Evolutionary conservation across 192 early-diverging fungal genomes (phyloP), one percentile per base, ranked within the genome.

Genomic region (Coemansia nantahalensis): DNA sequence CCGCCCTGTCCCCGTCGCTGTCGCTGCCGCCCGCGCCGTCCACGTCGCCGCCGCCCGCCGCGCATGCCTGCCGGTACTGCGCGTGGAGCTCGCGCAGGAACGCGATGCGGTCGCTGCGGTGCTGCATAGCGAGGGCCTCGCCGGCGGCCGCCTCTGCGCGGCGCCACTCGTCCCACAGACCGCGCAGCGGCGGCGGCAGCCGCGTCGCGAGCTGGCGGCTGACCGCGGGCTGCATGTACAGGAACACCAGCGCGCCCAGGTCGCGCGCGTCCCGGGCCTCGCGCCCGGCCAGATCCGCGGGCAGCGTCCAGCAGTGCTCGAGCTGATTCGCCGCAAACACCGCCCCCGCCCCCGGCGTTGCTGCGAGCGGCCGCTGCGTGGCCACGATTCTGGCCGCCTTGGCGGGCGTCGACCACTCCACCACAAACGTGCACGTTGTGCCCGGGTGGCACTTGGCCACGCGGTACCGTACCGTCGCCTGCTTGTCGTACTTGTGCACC

Each of bases 101-200:
- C 22, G 6, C 51, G 7, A 33, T 35, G 17, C 63, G 54, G 32
- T 19, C 39, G 0, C 24, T 38, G 1, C 16, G 36, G 8, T 8
- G 31, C 32, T 39, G 19, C 21, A 22, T 19, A 14, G 4, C 23
- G 9, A n/a, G 24, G 0, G 12, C 5, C 7, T 1, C 9, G 36
- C 33, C 19, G 23, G 1, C 2, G 12, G 19, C 38, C 11, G 18
- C 12, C 8, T 24, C 16, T 28, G 49, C 44, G 8, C 49, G 14
- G 14, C 47, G 55, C 63, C 63, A 66, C 24, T 48, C 39, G 5
- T 12, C 11, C 63, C 63, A 66, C 34, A 56, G 32, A 8, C n/a
- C 37, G 34, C 38, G 50, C 39, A 66, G 24, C 12, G 19, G 24
- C 13, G 63, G 63, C 15, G 56, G 12, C 30, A 66, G 40, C 5